phyloP scores from a whole-genome alignment of 2,329 filamentous ascomycete genomes.

The Sclerotinia borealis region DNA sequence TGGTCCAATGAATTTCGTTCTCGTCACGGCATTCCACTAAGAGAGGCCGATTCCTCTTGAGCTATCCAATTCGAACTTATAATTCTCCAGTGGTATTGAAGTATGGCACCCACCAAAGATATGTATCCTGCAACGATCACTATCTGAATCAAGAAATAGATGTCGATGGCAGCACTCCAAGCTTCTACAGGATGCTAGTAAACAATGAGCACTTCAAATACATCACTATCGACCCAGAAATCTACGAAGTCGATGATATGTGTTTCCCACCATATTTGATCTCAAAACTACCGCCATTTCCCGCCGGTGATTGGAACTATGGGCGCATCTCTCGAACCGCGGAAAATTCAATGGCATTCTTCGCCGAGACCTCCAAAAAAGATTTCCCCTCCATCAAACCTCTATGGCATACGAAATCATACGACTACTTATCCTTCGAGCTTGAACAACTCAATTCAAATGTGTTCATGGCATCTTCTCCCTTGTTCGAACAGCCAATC shows the following conservation, averaged over 20 bases:
- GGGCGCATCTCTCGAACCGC: slow-evolving; percentile 33
- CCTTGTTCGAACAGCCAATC: slow-evolving; percentile 15
- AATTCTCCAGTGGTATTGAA: no score
- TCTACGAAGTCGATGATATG: slow-evolving; percentile 32
- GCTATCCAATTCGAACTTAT: no score
- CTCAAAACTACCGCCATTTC: slow-evolving; percentile 34
- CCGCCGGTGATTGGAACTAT: slow-evolving; percentile 37
- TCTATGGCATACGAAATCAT: no score
- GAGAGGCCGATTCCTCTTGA: no score
- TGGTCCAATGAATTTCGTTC: no score
- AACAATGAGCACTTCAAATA: slow-evolving; percentile 34
- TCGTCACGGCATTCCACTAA: no score
- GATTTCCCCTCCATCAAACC: no score
- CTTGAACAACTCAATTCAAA: no score
- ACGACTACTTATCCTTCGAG: no score
- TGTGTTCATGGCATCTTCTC: slow-evolving; percentile 12
- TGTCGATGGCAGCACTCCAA: slow-evolving; percentile 9
- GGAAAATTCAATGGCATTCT: slow-evolving; percentile 19
- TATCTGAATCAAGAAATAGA: slow-evolving; percentile 13
- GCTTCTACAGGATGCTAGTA: slow-evolving; percentile 13
- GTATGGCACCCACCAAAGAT: background rate
- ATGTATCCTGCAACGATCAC: background rate
- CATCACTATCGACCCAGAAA: slow-evolving; percentile 34
- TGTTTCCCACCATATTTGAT: slow-evolving; percentile 34
- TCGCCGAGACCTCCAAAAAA: background rate